Conservation (phyloP, 179 eudicot species). For the Spergularia azorica region DNA sequence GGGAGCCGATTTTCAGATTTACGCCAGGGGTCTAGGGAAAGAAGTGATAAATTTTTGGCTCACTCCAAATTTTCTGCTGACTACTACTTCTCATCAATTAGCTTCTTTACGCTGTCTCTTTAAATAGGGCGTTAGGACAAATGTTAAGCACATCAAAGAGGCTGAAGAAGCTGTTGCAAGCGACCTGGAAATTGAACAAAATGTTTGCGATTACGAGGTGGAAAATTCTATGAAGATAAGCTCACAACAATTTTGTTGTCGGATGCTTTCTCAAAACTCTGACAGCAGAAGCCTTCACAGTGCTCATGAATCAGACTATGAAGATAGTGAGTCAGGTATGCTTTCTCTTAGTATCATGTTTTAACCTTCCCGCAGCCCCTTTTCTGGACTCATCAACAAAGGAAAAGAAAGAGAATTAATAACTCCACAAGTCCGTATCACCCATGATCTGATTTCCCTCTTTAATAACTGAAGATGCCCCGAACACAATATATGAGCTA, state of each 20-base stretch:
- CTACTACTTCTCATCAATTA: not conserved
- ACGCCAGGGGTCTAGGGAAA: no score
- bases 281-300: constrained; percentile 55
- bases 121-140: constrained; percentile 56
- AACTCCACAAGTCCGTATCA: no score
- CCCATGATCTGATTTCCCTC: no score
- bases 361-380: not conserved
- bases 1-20: not conserved
- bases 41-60: not conserved
- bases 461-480: not conserved
- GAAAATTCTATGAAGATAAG: constrained; percentile 46
- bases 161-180: constrained; percentile 39
- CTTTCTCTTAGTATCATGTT: constrained; percentile 6
- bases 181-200: constrained; percentile 38
- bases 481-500: not conserved
- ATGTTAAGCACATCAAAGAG: constrained; percentile 47
- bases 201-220: constrained; percentile 39
- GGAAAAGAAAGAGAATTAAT: no score
- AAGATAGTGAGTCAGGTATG: constrained; percentile 75
- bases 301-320: constrained; percentile 61
- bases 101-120: not conserved
- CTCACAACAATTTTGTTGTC: constrained; percentile 35
- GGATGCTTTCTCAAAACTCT: constrained; percentile 44
- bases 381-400: not conserved
- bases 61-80: not conserved